These are phyloP conservation scores for Lodderomyces jiufengensis DNA, from an alignment of 1,139 yeast species.

Conservation along the genomic window DNA sequence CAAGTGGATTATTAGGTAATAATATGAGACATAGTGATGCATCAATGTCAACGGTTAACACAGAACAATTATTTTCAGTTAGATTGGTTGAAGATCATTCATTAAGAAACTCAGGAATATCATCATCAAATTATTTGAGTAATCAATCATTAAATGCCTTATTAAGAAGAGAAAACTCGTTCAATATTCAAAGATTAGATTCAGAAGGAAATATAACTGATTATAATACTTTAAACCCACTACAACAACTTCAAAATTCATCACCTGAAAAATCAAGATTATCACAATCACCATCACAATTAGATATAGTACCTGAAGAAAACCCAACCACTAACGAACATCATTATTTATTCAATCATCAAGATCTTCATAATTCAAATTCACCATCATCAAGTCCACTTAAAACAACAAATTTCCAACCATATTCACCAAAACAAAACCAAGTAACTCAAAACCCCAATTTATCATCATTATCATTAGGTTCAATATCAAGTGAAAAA, in stretches of 20 bases:
- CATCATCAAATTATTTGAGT: conserved; percentile 29
- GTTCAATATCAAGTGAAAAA: conserved; percentile 14
- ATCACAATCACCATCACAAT: conserved; percentile 27
- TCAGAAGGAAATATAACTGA: conserved; percentile 53
- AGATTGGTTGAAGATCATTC: conserved; percentile 63
- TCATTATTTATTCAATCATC: too few relatives aligned
- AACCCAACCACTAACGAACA: conserved; percentile 13
- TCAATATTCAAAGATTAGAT: conserved; percentile 48
- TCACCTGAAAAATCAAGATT: conserved; percentile 5
- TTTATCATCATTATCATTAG: conserved; percentile 19
- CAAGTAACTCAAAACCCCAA: conserved; percentile 10
- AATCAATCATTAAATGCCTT: conserved; percentile 28
- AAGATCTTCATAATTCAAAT: conserved; percentile 7
- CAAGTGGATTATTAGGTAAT: conserved; percentile 8
- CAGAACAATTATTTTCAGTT: conserved; percentile 79
- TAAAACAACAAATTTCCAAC: too few relatives aligned
- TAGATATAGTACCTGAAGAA: conserved; percentile 34
- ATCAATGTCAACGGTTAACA: conserved; percentile 81
- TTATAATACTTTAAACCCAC: conserved; percentile 7
- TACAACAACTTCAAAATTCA: conserved; percentile 6
- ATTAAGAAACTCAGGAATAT: conserved; percentile 32
- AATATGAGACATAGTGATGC: conserved; percentile 49
- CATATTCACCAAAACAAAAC: conserved; percentile 5
- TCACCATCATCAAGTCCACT: conserved; percentile 8
- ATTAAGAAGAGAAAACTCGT: conserved; percentile 26